Conservation (phyloP, 345 rosid genomes). For the Raphanus sativus region DNA sequence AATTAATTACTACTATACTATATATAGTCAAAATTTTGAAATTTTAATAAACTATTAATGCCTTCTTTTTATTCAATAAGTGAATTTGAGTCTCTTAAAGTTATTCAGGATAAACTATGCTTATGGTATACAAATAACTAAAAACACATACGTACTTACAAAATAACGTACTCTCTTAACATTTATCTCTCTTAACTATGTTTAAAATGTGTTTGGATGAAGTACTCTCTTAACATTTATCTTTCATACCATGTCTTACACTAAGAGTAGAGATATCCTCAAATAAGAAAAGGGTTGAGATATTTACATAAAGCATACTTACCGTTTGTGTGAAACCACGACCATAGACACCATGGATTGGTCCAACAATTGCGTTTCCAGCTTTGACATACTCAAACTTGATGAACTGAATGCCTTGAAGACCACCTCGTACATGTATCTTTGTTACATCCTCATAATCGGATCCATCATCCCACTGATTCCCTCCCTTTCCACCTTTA, state of each 20-base stretch:
- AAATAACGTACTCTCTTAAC: background rate
- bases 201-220: background rate
- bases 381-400: background rate
- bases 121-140: no score
- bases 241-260: background rate
- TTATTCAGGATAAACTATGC: background rate
- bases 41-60: no score
- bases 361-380: background rate
- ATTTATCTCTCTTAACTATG: background rate
- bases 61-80: background rate
- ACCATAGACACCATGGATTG: background rate
- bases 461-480: background rate
- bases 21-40: background rate
- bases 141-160: no score
- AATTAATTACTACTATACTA: background rate
- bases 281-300: background rate
- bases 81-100: background rate
- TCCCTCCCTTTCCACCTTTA: background rate
- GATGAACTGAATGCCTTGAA: background rate
- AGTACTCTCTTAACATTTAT: background rate
- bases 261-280: background rate
- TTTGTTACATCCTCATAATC: background rate
- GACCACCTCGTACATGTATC: background rate
- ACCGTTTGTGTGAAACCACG: background rate
- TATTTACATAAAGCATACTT: background rate